Base-by-base conservation (phyloP, 2,329 filamentous ascomycete species). In the Aspergillus spinulosporus region DNA sequence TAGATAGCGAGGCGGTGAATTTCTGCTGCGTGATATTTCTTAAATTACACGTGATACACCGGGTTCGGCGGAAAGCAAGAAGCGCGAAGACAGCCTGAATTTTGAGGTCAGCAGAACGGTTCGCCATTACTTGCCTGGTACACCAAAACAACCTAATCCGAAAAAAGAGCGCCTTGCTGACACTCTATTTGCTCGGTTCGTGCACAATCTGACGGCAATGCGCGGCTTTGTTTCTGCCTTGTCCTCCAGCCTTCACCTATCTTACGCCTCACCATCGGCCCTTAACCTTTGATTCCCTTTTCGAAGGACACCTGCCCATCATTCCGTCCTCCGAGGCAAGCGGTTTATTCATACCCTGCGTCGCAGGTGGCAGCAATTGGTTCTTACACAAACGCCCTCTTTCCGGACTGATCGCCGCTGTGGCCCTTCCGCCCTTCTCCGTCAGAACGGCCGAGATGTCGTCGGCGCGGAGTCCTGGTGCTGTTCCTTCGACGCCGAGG, bases 401-500 rank as follows among this genome's bases (percentile, higher is more conserved):
- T 21, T 62, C 54, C 52, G 71, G 68, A 49, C 55, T 68, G 14
- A 66, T 69, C 52, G 49, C 57, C 50, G 48, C 59, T 53, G 59
- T 68, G 56, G 57, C 61, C 49, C 84, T 87, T 78, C 80, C 83
- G 54, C 70, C 78, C 58, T 78, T 78, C 65, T 68, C 72, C 57
- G 64, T 68, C 29, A 63, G 58, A 64, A 31, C 63, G 49, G 54
- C 62, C 63, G 64, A 73, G 44, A 82, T 82, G 71, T 58, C 69
- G 43, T 76, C 78, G 21, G 31, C 47, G 43, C 53, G 48, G 29
- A 69, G 71, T 47, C 76, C 78, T 66, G 78, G 83, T 61, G 78
- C 80, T 64, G 79, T 94, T 56, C 92, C 92, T 56, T 83, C 83
- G 56, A 94, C 88, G 55, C 92, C 92, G 67, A 88, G 91, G 68